phyloP scores from a whole-genome alignment of 2,329 filamentous ascomycete species.

The Allantophomopsis cytisporea region DNA sequence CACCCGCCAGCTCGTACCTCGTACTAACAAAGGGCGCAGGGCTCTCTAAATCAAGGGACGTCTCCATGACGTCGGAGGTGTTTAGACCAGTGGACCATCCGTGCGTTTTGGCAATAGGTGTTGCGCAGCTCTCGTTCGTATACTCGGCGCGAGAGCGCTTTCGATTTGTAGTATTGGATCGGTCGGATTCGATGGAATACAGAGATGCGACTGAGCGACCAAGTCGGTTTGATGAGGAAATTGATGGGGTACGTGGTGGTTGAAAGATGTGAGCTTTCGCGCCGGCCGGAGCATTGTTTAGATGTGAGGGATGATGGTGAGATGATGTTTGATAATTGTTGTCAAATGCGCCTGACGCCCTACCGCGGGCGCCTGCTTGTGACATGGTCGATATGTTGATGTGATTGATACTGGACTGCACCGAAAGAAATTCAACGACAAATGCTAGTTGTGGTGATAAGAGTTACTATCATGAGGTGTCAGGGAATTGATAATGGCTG shows the following conservation, averaged over 20 bases:
- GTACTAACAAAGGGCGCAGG: slow-evolving; percentile 34
- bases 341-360: no score
- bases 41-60: slow-evolving; percentile 6
- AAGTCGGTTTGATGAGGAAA: slow-evolving; percentile 17
- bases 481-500: no score
- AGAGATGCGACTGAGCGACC: slow-evolving; percentile 7
- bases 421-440: no score
- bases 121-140: slow-evolving; percentile 3
- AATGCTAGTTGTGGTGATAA: no score
- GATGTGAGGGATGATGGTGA: no score
- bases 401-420: no score
- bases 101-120: slow-evolving; percentile 1
- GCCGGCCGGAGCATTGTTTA: slow-evolving; percentile 4
- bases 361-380: no score
- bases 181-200: slow-evolving; percentile 1
- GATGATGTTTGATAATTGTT: no score
- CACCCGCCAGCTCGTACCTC: slow-evolving; percentile 32
- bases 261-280: slow-evolving; percentile 25
- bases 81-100: slow-evolving; percentile 1
- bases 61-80: slow-evolving; percentile 2
- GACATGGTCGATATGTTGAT: no score
- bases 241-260: slow-evolving; percentile 24
- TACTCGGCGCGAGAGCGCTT: slow-evolving; percentile 9
- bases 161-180: slow-evolving; percentile 2
- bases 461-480: no score